A percentile compares a stretch with the other conserved stretches of the same genome.
These are phyloP conservation scores for Alternaria ventricosa DNA, from an alignment of 2,329 filamentous ascomycete genomes.

Conservation along the genomic window DNA sequence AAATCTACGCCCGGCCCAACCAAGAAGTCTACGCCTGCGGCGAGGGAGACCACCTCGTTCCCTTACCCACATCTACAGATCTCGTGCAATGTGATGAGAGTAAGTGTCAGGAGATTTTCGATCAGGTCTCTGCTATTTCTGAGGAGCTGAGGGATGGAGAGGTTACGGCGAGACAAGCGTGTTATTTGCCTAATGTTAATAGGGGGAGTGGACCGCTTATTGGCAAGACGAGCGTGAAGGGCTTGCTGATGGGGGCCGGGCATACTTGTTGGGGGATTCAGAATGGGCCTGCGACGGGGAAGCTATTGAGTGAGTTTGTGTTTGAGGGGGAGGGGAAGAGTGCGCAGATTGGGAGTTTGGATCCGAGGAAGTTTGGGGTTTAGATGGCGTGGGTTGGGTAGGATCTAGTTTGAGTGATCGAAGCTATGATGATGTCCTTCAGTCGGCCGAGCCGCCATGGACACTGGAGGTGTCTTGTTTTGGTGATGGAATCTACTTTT, in stretches of 20 bases:
- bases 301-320: constrained; percentile 55
- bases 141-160: constrained; percentile 55
- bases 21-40: constrained; percentile 94
- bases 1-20: constrained; percentile 91
- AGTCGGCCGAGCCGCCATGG: accelerated
- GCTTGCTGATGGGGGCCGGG: constrained; percentile 81
- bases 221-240: constrained; percentile 74
- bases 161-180: constrained; percentile 81
- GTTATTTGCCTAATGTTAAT: constrained; percentile 83
- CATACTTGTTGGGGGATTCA: constrained; percentile 99
- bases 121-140: constrained; percentile 72
- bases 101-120: constrained; percentile 83
- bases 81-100: constrained; percentile 76
- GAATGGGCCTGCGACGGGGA: constrained; percentile 82
- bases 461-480: background rate
- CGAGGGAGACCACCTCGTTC: constrained; percentile 78
- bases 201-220: constrained; percentile 73
- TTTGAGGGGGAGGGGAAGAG: constrained; percentile 54
- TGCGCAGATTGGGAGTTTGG: constrained; percentile 51
- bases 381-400: background rate
- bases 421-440: background rate
- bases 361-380: constrained; percentile 46
- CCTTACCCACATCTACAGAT: constrained; percentile 77
- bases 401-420: background rate
- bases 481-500: background rate